Base-by-base conservation (phyloP, 352 stramenopile genomes). In the Phytopythium kandeliae region DNA sequence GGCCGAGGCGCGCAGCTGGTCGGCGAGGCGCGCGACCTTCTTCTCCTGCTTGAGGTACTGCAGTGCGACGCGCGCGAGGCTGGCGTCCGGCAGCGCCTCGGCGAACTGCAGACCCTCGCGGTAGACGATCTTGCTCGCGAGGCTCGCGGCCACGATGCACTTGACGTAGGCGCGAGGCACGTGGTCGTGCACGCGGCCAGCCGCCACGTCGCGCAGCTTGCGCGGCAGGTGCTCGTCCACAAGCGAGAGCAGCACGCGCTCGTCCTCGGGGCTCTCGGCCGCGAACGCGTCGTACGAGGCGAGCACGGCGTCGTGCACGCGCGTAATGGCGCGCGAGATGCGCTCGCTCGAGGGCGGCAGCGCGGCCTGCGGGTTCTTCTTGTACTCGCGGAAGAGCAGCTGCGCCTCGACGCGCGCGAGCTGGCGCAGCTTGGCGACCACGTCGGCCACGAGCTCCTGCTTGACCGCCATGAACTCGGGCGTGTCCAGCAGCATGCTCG, bases 91-190 rank as follows among this genome's bases (percentile, higher is more conserved):
- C 22, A 98, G 72, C n/a, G 87, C 77, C 55, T 97, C 86, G 12
- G 98, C 95, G 71, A 98, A 98, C 61, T 97, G 91, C 33, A 95
- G 59, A 31, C 97, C 97, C 64, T 99, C 97, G 46, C 96, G 95
- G 75, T 99, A 99, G 24, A 99, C 97, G 55, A 99, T 89, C 71
- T 98, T 97, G 48, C 88, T 97, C 42, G 97, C 97, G 30, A 99
- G 67, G 51, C 85, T 96, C 24, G 92, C 97, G 8, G 92, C 92
- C 47, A 99, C 92, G 34, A 97, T 97, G 69, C 97, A 98, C 58
- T 92, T 96, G 62, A 98, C 86, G 82, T 99, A 99, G 45, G 96
- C 89, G 22, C 87, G 71, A 17, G 97, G 96, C 31, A 99, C 92
- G 47, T 94, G 81, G 26, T 95, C 63, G 45, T 89, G 74, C 48